Evolutionary conservation across 2,329 filamentous ascomycete genomes (phyloP).

Genomic region (Sporothrix humicola): DNA sequence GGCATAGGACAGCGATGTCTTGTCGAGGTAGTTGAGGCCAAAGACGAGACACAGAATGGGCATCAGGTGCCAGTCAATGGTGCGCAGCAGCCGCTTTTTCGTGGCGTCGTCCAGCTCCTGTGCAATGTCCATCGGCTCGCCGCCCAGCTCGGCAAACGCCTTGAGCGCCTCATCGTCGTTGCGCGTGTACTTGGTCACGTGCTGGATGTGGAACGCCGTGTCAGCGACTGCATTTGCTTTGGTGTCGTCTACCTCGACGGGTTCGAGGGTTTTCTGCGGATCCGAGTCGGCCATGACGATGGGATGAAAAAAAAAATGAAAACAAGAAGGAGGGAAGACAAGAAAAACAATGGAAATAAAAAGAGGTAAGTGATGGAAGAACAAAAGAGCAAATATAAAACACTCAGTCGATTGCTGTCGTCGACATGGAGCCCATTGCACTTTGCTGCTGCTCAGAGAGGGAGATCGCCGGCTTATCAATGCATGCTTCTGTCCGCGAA

Average conservation of each 20-base stretch:
- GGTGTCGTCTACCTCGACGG: background rate
- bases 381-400: background rate
- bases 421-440: background rate
- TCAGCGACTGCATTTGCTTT: background rate
- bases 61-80: constrained; percentile 10
- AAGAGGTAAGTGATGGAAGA: background rate
- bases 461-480: background rate
- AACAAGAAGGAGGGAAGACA: background rate
- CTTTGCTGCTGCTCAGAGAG: background rate
- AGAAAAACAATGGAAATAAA: background rate
- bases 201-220: constrained; percentile 3
- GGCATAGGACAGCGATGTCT: constrained; percentile 53
- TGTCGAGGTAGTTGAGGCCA: constrained; percentile 61
- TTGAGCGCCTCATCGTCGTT: constrained; percentile 1
- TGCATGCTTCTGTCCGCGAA: background rate
- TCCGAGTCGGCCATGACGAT: background rate
- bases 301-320: background rate
- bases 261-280: background rate
- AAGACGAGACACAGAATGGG: constrained; percentile 51
- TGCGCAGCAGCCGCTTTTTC: constrained; percentile 25
- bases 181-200: constrained; percentile 8
- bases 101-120: background rate
- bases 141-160: constrained; percentile 16
- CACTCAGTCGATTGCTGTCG: background rate
- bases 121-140: background rate